Percentiles rank a stretch among this genome's conserved stretches.
These are phyloP conservation scores for Monilinia aucupariae DNA, from an alignment of 2,329 filamentous ascomycete species.

Conservation along the genomic window DNA sequence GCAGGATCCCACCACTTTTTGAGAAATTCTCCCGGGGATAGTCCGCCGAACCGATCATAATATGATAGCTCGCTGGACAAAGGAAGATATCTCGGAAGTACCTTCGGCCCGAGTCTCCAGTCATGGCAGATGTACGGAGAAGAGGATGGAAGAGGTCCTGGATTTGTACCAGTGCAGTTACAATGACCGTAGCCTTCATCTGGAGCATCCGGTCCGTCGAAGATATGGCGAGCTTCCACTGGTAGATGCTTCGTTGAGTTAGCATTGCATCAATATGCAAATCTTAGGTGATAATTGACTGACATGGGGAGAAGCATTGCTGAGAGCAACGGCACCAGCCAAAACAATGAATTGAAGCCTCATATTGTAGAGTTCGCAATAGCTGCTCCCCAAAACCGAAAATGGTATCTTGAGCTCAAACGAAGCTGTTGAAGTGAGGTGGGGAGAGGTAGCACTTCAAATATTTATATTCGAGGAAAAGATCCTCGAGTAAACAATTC, in stretches of 20 bases:
- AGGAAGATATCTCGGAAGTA: constrained; percentile 8
- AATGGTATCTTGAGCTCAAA: neutral
- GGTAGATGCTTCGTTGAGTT: neutral
- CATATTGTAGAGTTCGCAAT: neutral
- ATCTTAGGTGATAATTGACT: neutral
- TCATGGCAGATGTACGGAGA: constrained; percentile 11
- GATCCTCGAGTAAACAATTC: neutral
- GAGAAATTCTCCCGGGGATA: constrained; percentile 9
- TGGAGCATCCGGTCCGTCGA: neutral
- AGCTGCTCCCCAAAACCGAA: neutral
- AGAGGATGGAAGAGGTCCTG: neutral
- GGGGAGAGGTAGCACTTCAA: neutral
- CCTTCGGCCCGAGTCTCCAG: constrained; percentile 7
- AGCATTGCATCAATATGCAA: neutral
- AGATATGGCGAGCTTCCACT: neutral
- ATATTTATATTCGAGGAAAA: neutral
- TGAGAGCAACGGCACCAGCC: constrained; percentile 2
- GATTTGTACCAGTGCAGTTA: constrained; percentile 11
- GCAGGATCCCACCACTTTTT: constrained; percentile 1
- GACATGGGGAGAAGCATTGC: constrained; percentile 10
- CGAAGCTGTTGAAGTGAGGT: neutral
- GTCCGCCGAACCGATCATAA: constrained; percentile 12
- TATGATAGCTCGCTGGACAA: constrained; percentile 9
- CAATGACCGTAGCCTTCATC: neutral
- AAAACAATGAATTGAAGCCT: neutral